Percentiles rank a stretch among this genome's conserved stretches.
Conservation (phyloP, 192 early-diverging fungal genomes). For the Pecoramyces ruminantium region DNA sequence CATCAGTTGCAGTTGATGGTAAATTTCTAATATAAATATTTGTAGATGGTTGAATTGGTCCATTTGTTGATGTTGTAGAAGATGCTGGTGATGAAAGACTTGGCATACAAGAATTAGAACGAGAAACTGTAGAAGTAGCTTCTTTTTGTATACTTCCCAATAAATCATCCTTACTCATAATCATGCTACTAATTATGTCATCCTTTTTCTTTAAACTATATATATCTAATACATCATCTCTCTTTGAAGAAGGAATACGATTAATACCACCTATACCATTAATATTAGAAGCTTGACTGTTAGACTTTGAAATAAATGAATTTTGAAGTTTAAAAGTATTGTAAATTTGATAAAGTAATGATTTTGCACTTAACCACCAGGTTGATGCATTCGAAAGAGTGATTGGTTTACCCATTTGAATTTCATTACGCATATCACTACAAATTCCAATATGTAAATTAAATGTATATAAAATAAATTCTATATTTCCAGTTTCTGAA, state of each 20-base stretch:
- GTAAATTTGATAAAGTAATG: background rate
- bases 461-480: background rate
- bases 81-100: background rate
- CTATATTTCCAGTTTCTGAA: background rate
- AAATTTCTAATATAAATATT: slow-evolving; percentile 75
- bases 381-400: background rate
- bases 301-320: background rate
- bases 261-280: background rate
- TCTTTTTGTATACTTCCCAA: no score
- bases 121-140: background rate
- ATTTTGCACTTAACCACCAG: background rate
- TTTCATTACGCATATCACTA: background rate
- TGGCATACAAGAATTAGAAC: background rate
- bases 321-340: background rate
- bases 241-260: background rate
- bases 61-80: background rate
- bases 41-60: slow-evolving; percentile 6
- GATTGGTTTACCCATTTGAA: background rate
- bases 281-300: background rate
- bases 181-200: background rate
- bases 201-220: background rate
- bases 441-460: background rate
- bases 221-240: background rate
- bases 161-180: background rate
- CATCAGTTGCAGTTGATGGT: slow-evolving; percentile 48